Evolutionary conservation across 140 eudicot species (phyloP), one percentile per base, ranked within the genome.

Genomic region (Oenanthe javanica): DNA sequence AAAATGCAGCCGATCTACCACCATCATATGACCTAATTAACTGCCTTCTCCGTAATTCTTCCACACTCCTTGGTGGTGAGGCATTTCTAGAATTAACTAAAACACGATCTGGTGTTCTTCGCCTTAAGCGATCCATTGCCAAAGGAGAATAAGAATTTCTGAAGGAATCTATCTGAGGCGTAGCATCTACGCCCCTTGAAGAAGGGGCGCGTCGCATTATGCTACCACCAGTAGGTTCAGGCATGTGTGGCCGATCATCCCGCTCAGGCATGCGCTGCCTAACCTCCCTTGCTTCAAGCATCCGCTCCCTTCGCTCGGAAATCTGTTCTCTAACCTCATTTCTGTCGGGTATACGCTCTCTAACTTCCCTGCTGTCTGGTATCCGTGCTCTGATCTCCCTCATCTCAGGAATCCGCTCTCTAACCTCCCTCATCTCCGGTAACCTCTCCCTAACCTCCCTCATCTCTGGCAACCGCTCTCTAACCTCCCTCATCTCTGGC

Each of bases 101-200:
- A 64, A 78, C 80, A 66, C 84, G 81, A 83, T 87, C 96, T 0
- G 96, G 92, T 70, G 97, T 87, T 89, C 88, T 89, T 79, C 82
- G 89, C 86, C 94, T 87, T 50, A 93, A 77, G 47, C 86, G 86
- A 67, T 93, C 93, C 87, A 89, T 77, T 12, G 88, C 84, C 97
- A 92, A 90, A 2, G 91, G 88, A 67, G 96, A 89, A 83, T 85
- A 83, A 46, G 91, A 79, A 86, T 63, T 83, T 76, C 88, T 83
- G 40, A 82, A 78, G 2, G 81, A 64, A 46, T 82, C 89, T 86
- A 77, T 43, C 69, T 82, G 87, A 51, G 85, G 84, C 1, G 84
- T 83, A 72, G 79, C 82, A 82, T 83, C 90, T 19, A 84, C 77
- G 59, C 77, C 82, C 80, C 94, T 84, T 67, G 82, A 12, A 73